phyloP scores from a whole-genome alignment of 345 rosid species.

The Corchorus olitorius region DNA sequence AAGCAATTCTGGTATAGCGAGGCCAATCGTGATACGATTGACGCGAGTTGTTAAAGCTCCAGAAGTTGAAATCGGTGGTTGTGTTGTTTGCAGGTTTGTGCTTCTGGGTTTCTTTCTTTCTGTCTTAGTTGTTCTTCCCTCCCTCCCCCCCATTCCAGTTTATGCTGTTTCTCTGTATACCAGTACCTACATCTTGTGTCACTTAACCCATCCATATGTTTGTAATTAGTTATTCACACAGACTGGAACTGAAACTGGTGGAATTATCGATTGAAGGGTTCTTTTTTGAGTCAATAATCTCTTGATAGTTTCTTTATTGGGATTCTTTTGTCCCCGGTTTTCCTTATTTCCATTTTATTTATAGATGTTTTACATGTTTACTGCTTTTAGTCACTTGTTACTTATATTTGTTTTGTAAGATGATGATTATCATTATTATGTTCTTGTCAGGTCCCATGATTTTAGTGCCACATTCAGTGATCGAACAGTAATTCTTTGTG shows the following conservation, averaged over 20 bases:
- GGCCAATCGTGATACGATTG: slow-evolving; percentile 61
- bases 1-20: slow-evolving; percentile 40
- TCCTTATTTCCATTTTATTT: not conserved
- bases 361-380: slow-evolving; percentile 6
- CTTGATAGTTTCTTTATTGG: not conserved
- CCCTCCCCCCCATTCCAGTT: not conserved
- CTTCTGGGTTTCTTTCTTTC: slow-evolving; percentile 3
- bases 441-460: slow-evolving; percentile 65
- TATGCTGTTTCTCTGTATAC: not conserved
- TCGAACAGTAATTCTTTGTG: slow-evolving; percentile 87
- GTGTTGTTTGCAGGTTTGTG: slow-evolving; percentile 89
- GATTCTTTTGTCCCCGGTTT: not conserved
- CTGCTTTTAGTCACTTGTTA: not conserved
- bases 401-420: slow-evolving; percentile 10
- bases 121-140: no score
- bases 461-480: slow-evolving; percentile 78
- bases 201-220: not conserved
- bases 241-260: not conserved
- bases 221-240: not conserved
- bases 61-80: slow-evolving; percentile 86
- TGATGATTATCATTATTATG: not conserved
- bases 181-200: not conserved
- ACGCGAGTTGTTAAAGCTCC: slow-evolving; percentile 72
- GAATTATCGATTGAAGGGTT: not conserved
- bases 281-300: slow-evolving; percentile 1